Base-by-base conservation (phyloP, 768 basidiomycete species). In the Galerina marginata region DNA sequence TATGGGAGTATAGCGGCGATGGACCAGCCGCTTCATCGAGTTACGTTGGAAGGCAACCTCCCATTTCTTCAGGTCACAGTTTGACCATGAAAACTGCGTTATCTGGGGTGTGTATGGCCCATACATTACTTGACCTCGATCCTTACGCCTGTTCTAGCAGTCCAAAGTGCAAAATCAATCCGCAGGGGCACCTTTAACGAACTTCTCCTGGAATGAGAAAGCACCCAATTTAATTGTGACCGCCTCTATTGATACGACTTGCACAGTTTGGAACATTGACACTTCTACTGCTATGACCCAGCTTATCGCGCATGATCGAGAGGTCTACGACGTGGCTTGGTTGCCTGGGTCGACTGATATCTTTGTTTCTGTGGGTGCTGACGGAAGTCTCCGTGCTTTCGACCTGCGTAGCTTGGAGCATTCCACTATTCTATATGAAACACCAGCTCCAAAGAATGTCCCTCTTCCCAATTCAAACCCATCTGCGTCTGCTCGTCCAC, bases 311-410 rank as follows among this genome's bases (percentile, higher is more conserved):
- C 96, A 97, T 75, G 95, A 98, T 80, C 87, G 93, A 48, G 91
- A 96, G 77, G 95, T 95, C 12, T 96, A 96, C 77, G 95, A 98
- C 71, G 95, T 97, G 43, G 95, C 95, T n/a, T 99, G 97, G 96
- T 84, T 98, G 11, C 97, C 97, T 5, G 86, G 89, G 25, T 96
- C 94, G 9, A 94, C 93, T 11, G 95, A 99, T 72, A 94, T 98
- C 65, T 99, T 99, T 72, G 95, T 98, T 39, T 97, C 95, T 5
- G 97, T 99, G 25, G 97, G 97, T 23, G 96, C 96, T 33, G 97
- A 99, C 71, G 97, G 97, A 10, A 94, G 92, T 64, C 79, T 99
- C 52, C 92, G 97, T 54, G 96, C 96, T 11, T 99, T 99, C 74
- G 97, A 99, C 75, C 81, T 99, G 57, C 89, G 97, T 50, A 93